Evolutionary conservation across 805 yeast species (phyloP), one percentile per base, ranked within the genome.

Genomic region (Nakazawaea molendinolei): DNA sequence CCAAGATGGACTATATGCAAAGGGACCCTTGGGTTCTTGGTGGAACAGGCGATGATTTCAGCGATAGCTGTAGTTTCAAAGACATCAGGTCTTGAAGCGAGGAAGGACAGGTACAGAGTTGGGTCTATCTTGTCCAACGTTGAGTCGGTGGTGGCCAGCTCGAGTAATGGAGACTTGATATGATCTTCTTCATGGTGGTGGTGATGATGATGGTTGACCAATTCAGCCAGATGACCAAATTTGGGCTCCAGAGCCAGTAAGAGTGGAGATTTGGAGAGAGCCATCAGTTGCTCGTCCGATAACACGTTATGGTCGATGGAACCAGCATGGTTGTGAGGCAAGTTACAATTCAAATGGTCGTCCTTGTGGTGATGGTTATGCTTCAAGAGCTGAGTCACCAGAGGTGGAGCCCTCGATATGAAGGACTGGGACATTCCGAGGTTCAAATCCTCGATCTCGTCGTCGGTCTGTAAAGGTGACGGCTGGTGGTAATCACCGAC

Each of bases 1-100:
- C 96, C 94, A 45, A 89, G 63, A 57, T 89, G 97, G 13, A 89
- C 97, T 40, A 89, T 82, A 58, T 89, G 97, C 30, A 87, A 63
- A 8, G 83, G 83, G 2, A 77, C 79, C 5, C 63, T 55, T 19
- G 89, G 86, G 26, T 68, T 60, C 30, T 56, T 55, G 22, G 67
- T 60, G 20, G 89, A 72, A 41, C 86, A 74, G 31, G 68, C 56
- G 40, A 87, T 75, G 45, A 89, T 74, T 38, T 76, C 76, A 6
- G 74, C 68, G 44, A 89, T 82, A 4, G 97, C 97, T 24, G 82
- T 79, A 24, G 84, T 76, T 55, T 89, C 97, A 50, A 85, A 85
- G 28, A 74, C 63, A 55, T 89, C 96, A 0, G 97, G 97, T 45
- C 97, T 67, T 14, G 95, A 84, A 0, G 85, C 79, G 40, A 86